Base-by-base conservation (phyloP, 2,329 filamentous ascomycete genomes). In the Fusarium marasasianum region DNA sequence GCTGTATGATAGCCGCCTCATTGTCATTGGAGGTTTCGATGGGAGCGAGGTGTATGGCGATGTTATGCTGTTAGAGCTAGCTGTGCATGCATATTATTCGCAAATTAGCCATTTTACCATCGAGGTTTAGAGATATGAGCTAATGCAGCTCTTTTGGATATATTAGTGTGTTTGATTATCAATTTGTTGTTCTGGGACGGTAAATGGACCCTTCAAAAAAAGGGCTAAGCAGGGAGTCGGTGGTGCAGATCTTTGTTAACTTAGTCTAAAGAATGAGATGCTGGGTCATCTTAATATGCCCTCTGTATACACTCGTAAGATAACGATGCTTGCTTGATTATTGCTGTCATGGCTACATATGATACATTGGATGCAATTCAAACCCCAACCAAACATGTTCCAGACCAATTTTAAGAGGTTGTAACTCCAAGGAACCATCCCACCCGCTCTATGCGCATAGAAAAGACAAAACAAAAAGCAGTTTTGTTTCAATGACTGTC, bases 71-170 rank as follows among this genome's bases (percentile, higher is more conserved):
- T 82, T 93, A 62, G 91, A 93, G 82, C 82, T 93, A 76, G 91
- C 90, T 5, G 90, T 93, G 17, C 91, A 92, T 80, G 89, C 91
- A 43, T 93, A 93, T 79, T 93, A 92, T 78, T 92, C 91, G 71
- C 91, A 93, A 81, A 93, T 93, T 79, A 92, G 90, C 79, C 91
- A 93, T 81, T 93, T 93, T 75, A 90, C 86, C 44, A 92, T 93
- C 76, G 90, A 92, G 77, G 90, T 93, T 67, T 92, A 69, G 79
- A 51, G 40, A n/a, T 31, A 41, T 13, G 41, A 57, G 50, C 24
- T 24, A 14, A 48, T 47, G 24, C 18, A 43, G 41, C 57, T 69
- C 37, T 33, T 43, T 44, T 53, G 69, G 60, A 55, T 67, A 68
- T 68, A 51, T 58, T 15, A 40, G 40, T 69, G 59, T 72, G 44